A percentile compares a stretch with the other conserved stretches of the same genome.
Evolutionary conservation across 495 filamentous ascomycete species (phyloP).

Genomic region (Podospora australis): DNA sequence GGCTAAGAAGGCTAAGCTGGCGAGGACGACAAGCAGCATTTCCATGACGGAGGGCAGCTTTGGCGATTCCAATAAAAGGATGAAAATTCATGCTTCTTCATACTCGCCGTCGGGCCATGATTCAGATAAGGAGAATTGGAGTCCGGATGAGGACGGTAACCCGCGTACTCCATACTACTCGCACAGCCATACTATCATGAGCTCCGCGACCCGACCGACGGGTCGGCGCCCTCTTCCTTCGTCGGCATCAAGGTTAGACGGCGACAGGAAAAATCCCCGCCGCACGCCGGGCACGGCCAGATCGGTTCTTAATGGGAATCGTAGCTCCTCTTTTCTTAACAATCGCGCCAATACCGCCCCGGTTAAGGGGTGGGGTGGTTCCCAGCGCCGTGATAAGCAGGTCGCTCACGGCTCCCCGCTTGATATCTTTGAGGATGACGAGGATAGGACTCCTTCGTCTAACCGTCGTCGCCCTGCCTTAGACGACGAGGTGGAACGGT

Average conservation of each 20-base stretch:
- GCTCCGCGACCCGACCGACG: neutral
- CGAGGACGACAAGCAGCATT: conserved; percentile 57
- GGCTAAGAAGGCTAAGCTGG: conserved; percentile 59
- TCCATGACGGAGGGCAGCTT: conserved; percentile 54
- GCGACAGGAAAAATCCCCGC: conserved; percentile 27
- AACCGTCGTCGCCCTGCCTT: neutral
- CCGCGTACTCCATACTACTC: conserved; percentile 20
- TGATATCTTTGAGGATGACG: conserved; percentile 39
- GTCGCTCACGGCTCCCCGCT: conserved; percentile 14
- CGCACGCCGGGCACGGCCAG: conserved; percentile 21
- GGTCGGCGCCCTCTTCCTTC: conserved; percentile 20
- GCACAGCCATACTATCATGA: neutral
- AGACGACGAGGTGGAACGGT: conserved; percentile 54
- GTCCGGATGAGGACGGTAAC: conserved; percentile 46
- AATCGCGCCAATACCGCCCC: conserved; percentile 33
- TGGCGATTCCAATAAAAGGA: conserved; percentile 34
- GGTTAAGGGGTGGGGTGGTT: neutral
- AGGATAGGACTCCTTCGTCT: conserved; percentile 2
- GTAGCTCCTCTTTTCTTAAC: too few species aligned
- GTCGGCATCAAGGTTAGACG: neutral
- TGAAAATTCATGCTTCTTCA: conserved; percentile 32
- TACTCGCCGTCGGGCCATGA: conserved; percentile 45
- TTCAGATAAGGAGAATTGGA: conserved; percentile 94
- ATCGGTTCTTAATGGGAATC: too few species aligned
- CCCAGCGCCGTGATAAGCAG: neutral